Conservation (phyloP, 192 early-diverging fungal species). For the Umbelopsis vinacea region DNA sequence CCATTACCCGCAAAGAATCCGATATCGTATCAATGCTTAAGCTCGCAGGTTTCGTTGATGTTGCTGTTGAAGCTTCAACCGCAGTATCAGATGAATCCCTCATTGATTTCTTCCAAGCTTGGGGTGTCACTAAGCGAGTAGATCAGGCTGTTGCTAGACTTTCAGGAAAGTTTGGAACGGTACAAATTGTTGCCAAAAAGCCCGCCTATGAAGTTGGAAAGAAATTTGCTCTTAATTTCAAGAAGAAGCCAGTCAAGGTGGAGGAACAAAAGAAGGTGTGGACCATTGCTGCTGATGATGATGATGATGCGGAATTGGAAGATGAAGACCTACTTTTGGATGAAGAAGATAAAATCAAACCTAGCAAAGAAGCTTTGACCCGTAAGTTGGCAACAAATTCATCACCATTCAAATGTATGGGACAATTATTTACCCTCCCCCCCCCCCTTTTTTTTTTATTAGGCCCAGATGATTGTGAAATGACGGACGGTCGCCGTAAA, state of each 20-base stretch:
- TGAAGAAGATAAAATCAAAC: slow-evolving; percentile 79
- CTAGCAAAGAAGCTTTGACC: slow-evolving; percentile 60
- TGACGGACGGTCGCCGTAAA: slow-evolving; percentile 76
- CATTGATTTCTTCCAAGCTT: slow-evolving; percentile 53
- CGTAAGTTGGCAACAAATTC: slow-evolving; percentile 42
- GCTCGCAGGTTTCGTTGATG: slow-evolving; percentile 86
- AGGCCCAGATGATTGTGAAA: slow-evolving; percentile 73
- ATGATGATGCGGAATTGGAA: slow-evolving; percentile 82
- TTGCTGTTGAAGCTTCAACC: slow-evolving; percentile 40
- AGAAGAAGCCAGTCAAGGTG: slow-evolving; percentile 59
- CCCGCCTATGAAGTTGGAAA: slow-evolving; percentile 89
- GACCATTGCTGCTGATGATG: slow-evolving; percentile 75
- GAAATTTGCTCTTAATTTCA: slow-evolving; percentile 79
- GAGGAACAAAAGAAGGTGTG: slow-evolving; percentile 53
- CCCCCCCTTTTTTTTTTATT: neutral
- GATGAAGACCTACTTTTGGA: slow-evolving; percentile 89
- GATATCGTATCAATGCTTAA: slow-evolving; percentile 73
- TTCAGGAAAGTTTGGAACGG: slow-evolving; percentile 51
- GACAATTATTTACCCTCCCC: too few relatives aligned
- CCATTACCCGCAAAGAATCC: slow-evolving; percentile 59
- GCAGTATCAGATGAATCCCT: slow-evolving; percentile 54
- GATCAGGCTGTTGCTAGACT: slow-evolving; percentile 48
- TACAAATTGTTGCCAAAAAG: slow-evolving; percentile 67
- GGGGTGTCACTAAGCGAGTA: slow-evolving; percentile 53
- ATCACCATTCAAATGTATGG: too few relatives aligned